Conservation (phyloP, 805 yeast species). For the Torulaspora franciscae region DNA sequence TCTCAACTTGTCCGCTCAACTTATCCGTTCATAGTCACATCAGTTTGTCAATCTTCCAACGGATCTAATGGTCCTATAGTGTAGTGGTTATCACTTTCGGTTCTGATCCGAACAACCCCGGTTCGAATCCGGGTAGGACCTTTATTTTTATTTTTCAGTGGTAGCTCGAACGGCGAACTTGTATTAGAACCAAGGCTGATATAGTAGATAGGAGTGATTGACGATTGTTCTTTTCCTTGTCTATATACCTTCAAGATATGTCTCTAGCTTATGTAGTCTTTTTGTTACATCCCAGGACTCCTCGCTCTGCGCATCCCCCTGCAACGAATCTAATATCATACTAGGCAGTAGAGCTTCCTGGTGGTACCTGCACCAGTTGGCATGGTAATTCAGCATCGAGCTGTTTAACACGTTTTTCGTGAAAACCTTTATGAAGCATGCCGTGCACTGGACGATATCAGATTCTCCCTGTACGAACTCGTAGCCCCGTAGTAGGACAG, state of each 20-base stretch:
- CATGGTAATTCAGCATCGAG: conserved; percentile 16
- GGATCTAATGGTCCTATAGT: conserved; percentile 44
- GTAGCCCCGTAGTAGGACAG: conserved; percentile 18
- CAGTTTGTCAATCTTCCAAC: neutral
- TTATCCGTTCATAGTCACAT: neutral
- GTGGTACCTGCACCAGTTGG: conserved; percentile 22
- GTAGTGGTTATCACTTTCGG: conserved; percentile 60
- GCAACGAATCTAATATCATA: conserved; percentile 8
- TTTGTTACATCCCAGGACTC: neutral
- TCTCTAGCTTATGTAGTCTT: conserved; percentile 8
- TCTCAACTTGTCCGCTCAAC: too few relatives aligned
- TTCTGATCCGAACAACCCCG: conserved; percentile 67
- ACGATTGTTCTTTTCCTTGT: neutral
- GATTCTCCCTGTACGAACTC: conserved; percentile 1
- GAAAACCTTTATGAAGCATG: conserved; percentile 18
- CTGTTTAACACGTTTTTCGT: conserved; percentile 5
- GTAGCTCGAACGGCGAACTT: too few relatives aligned
- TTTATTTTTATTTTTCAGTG: conserved; percentile 27
- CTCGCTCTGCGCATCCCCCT: neutral
- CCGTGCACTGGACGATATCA: conserved; percentile 13
- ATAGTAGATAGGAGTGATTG: neutral
- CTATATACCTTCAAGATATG: conserved; percentile 12
- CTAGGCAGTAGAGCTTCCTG: conserved; percentile 10
- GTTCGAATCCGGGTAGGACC: conserved; percentile 87
- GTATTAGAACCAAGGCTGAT: too few relatives aligned